Evolutionary conservation across 139 green algal species (phyloP).

Genomic region (Haematococcus lacustris): DNA sequence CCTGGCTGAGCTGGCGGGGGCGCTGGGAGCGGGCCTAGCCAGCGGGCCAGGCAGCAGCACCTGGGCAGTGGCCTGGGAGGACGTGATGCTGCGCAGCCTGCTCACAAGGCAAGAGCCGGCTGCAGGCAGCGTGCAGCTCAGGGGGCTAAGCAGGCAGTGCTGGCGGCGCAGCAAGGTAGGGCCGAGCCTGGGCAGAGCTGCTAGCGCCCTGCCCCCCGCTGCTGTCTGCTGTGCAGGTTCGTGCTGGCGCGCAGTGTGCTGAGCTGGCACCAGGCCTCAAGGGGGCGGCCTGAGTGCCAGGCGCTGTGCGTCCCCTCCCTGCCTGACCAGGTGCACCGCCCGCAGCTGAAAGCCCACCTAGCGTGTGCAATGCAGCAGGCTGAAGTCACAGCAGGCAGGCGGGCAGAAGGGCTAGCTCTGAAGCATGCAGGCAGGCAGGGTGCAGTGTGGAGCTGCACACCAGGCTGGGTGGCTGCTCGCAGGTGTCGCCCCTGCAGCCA

Average conservation of each 20-base stretch:
- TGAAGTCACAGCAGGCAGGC: no score
- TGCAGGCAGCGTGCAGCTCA: background rate
- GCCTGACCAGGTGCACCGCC: background rate
- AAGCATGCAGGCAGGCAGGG: no score
- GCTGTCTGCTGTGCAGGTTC: constrained; percentile 1
- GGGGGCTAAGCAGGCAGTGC: background rate
- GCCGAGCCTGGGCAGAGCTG: background rate
- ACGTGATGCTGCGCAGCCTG: background rate
- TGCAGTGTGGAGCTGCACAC: no score
- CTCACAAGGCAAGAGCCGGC: background rate
- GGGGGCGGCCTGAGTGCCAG: constrained; percentile 9
- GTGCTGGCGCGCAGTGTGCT: background rate
- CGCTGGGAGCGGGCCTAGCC: background rate
- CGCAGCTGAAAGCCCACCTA: no score
- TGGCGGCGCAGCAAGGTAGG: background rate
- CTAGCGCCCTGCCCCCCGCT: no score
- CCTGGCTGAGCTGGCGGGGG: background rate
- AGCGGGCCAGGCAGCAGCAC: background rate
- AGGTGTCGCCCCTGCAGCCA: no score
- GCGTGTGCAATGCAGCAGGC: no score
- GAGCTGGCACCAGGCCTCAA: constrained; percentile 1
- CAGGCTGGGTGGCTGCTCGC: no score
- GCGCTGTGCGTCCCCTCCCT: background rate
- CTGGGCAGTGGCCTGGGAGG: background rate
- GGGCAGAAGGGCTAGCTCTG: no score